A percentile compares a stretch with the other conserved stretches of the same genome.
These are phyloP conservation scores for Ceratobasidium sp. DNA, from an alignment of 1,284 basidiomycete genomes.

Conservation along the genomic window DNA sequence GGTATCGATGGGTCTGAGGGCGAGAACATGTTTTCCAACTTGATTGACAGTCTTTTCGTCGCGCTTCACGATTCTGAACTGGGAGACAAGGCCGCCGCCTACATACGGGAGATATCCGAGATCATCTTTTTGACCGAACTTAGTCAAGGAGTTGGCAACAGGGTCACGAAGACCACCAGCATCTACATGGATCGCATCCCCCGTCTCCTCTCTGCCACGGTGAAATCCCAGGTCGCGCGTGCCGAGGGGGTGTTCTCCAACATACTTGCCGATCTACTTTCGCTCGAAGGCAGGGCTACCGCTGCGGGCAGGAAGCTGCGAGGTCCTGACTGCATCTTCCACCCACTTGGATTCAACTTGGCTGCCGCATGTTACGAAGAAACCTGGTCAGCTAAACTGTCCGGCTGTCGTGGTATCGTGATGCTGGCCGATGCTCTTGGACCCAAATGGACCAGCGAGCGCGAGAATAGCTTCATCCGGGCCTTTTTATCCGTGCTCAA, in stretches of 20 bases:
- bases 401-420: conserved; percentile 86
- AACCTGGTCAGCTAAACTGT: conserved; percentile 87
- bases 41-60: conserved; percentile 84
- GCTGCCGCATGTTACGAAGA: conserved; percentile 86
- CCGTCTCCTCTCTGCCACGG: conserved; percentile 75
- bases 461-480: conserved; percentile 91
- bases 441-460: conserved; percentile 85
- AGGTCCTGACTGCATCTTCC: conserved; percentile 82
- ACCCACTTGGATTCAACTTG: conserved; percentile 54
- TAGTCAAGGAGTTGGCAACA: conserved; percentile 47
- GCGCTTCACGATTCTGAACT: conserved; percentile 79
- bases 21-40: conserved; percentile 77
- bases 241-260: conserved; percentile 35
- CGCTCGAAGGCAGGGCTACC: conserved; percentile 38
- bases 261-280: conserved; percentile 46
- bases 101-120: conserved; percentile 74
- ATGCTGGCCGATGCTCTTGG: conserved; percentile 81
- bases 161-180: conserved; percentile 35
- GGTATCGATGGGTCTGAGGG: conserved; percentile 79
- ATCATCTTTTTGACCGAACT: conserved; percentile 69
- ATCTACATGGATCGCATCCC: conserved; percentile 84
- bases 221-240: conserved; percentile 63
- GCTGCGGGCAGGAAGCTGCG: conserved; percentile 62
- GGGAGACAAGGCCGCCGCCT: conserved; percentile 74
- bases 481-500: conserved; percentile 95